Evolutionary conservation across 2,329 filamentous ascomycete species (phyloP).

Genomic region (Diaporthe aspalathi): DNA sequence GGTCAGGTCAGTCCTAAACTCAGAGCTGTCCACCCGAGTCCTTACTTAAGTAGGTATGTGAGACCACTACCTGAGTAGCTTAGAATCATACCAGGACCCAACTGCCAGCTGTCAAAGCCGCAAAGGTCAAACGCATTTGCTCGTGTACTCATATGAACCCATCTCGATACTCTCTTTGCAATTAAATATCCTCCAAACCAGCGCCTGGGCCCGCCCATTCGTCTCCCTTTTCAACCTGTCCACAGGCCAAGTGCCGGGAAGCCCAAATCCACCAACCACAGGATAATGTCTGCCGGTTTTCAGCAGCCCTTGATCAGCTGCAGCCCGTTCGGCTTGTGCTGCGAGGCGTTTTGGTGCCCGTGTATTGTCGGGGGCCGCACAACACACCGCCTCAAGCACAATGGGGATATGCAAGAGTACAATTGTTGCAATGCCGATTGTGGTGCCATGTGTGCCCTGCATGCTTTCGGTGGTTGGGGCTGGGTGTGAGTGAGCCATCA

Average conservation of each 20-base stretch:
- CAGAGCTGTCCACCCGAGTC: too few species aligned
- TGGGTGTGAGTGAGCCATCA: slow-evolving; percentile 21
- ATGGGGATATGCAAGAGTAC: slow-evolving; percentile 25
- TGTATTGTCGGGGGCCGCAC: slow-evolving; percentile 34
- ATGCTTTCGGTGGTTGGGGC: slow-evolving; percentile 30
- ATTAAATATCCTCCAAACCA: too few species aligned
- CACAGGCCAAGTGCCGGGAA: neutral
- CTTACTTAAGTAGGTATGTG: too few species aligned
- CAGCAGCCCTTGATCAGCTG: neutral
- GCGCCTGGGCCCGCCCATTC: too few species aligned
- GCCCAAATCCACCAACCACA: neutral
- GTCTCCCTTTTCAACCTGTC: too few species aligned
- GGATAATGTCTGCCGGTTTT: slow-evolving; percentile 2
- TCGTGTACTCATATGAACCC: too few species aligned
- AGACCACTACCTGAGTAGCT: too few species aligned
- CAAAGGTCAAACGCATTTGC: too few species aligned
- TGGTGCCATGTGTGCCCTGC: slow-evolving; percentile 25
- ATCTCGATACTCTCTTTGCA: too few species aligned
- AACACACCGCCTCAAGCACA: slow-evolving; percentile 32
- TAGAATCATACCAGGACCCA: too few species aligned
- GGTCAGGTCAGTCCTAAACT: too few species aligned
- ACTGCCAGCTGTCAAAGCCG: too few species aligned
- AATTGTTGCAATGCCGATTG: slow-evolving; percentile 35
- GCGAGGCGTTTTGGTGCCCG: slow-evolving; percentile 32
- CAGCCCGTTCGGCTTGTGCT: slow-evolving; percentile 29